phyloP scores from a whole-genome alignment of 116 monocot genomes.

The Cymodocea nodosa region DNA sequence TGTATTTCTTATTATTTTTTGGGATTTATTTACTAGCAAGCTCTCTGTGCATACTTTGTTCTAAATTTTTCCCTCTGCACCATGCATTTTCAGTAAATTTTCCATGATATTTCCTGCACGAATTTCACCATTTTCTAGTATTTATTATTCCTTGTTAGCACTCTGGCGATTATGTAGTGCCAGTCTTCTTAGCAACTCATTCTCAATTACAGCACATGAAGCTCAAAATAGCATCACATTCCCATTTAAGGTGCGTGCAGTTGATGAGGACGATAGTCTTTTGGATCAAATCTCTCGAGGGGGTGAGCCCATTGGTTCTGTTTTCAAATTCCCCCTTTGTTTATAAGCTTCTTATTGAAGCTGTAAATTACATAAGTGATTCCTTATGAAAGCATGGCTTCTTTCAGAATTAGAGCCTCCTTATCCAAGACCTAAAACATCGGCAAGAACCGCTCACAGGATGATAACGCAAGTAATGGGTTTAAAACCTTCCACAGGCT shows the following conservation, averaged over 20 bases:
- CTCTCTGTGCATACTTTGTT: too few relatives aligned
- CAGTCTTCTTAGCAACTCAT: neutral
- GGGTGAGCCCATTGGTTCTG: slow-evolving; percentile 18
- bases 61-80: too few relatives aligned
- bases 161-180: neutral
- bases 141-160: too few relatives aligned
- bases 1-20: too few relatives aligned
- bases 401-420: slow-evolving; percentile 73
- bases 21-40: too few relatives aligned
- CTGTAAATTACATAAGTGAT: neutral
- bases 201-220: slow-evolving; percentile 35
- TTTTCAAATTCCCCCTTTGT: neutral
- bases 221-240: slow-evolving; percentile 25
- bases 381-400: neutral
- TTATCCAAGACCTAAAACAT: slow-evolving; percentile 70
- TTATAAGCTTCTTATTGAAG: neutral
- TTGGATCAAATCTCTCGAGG: slow-evolving; percentile 26
- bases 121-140: too few relatives aligned
- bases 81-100: too few relatives aligned
- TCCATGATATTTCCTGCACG: too few relatives aligned
- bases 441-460: slow-evolving; percentile 65
- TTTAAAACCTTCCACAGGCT: slow-evolving; percentile 24
- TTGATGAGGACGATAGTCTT: slow-evolving; percentile 42
- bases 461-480: slow-evolving; percentile 86
- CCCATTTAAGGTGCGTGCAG: slow-evolving; percentile 54